Base-by-base conservation (phyloP, 148 eudicot species). In the Rhododendron vialii region DNA sequence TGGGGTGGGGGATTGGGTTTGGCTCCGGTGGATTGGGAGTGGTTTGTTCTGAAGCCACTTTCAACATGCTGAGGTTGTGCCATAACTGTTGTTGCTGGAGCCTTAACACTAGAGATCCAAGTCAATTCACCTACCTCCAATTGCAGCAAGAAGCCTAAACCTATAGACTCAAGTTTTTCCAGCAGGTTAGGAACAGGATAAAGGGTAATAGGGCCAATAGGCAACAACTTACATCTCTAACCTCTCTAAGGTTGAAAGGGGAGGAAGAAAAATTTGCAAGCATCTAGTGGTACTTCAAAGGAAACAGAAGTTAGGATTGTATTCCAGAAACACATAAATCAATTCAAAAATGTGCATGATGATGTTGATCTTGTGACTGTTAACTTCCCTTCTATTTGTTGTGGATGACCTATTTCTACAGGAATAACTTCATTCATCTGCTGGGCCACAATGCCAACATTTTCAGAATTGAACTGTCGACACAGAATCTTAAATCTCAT, bases 41-140 rank as follows among this genome's bases (percentile, higher is more conserved):
- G 73, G 13, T 67, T 67, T 67, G 12, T 67, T 67, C 26, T 26
- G 30, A n/a, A n/a, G 14, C 11, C 15, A 26, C 30, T 67, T 67
- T 67, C 73, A 67, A 26, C 73, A 26, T 9, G 73, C 35, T 67
- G 33, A 67, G 73, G 73, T 67, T 67, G 73, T 10, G 33, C 33
- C 33, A 69, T 3, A 69, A 41, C 45, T 41, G 26, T 41, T 77
- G 80, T 47, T 79, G 26, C 80, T 17, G 61, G 51, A 77, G 80
- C 80, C 80, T 77, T 4, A 43, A 24, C 26, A 77, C 43, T 43
- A 77, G 51, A 41, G 51, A 77, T 77, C 50, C 24, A 47, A 26
- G 33, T 79, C 82, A 79, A n/a, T 79, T 79, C 82, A 12, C 30
- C 53, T 24, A 79, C 57, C 55, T 47, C 55, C 57, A 78, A 79